A percentile compares a stretch with the other conserved stretches of the same genome.
Evolutionary conservation across 352 stramenopile species (phyloP).

Genomic region (Stephanocyclus meneghinianus): DNA sequence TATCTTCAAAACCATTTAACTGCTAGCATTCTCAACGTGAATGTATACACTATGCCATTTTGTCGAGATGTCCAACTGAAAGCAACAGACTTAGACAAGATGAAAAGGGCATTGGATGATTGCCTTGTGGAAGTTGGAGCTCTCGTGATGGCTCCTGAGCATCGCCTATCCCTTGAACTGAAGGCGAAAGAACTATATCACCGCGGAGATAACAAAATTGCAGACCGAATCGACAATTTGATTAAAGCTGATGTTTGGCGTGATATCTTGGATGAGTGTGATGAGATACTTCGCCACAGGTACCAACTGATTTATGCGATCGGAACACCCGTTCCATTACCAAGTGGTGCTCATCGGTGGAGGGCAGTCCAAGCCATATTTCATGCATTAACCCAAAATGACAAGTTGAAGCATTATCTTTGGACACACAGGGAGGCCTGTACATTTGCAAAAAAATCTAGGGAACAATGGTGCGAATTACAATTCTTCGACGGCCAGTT

Average conservation of each 20-base stretch:
- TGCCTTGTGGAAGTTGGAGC: conserved; percentile 55
- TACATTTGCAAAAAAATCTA: conserved; percentile 16
- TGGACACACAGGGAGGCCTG: neutral
- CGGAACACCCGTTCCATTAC: conserved; percentile 69
- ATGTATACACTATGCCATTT: conserved; percentile 57
- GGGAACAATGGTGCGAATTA: conserved; percentile 34
- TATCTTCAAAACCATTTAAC: conserved; percentile 43
- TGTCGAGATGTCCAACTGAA: conserved; percentile 41
- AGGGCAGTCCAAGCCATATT: conserved; percentile 79
- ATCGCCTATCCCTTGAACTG: conserved; percentile 87
- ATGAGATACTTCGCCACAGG: conserved; percentile 86
- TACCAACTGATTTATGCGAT: conserved; percentile 89
- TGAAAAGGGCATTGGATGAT: conserved; percentile 41
- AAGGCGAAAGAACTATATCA: conserved; percentile 81
- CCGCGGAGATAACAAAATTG: conserved; percentile 13
- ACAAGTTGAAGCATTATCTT: neutral
- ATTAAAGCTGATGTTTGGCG: conserved; percentile 65
- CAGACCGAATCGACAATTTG: conserved; percentile 38
- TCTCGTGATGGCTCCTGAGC: conserved; percentile 86
- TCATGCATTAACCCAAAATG: neutral
- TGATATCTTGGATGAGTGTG: conserved; percentile 89
- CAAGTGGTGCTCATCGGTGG: conserved; percentile 74
- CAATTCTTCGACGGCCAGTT: conserved; percentile 44
- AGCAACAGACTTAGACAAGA: conserved; percentile 17
- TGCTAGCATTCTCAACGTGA: conserved; percentile 39